Percentiles rank a stretch among this genome's conserved stretches.
These are phyloP conservation scores for Astragalus glycyphyllos DNA, from an alignment of 306 rosid species.

Conservation along the genomic window DNA sequence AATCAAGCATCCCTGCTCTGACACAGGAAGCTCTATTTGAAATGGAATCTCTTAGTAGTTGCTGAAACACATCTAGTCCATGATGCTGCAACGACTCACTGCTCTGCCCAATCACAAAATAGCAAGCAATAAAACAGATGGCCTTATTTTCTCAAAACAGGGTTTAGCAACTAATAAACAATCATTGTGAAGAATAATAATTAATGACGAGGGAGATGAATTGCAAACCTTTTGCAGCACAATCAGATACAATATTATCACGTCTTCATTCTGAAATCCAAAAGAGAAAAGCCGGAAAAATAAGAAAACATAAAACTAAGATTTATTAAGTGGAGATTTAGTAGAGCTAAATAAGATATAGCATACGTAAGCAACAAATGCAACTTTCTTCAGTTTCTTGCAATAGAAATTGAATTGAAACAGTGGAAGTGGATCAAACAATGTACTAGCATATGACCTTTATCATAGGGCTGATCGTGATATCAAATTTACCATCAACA, in stretches of 20 bases:
- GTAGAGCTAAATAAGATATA: conserved; percentile 36
- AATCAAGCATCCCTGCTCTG: conserved; percentile 95
- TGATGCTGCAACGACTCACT: conserved; percentile 81
- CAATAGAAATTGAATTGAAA: conserved; percentile 36
- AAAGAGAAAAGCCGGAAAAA: conserved; percentile 32
- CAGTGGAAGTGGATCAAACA: conserved; percentile 34
- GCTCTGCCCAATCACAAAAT: conserved; percentile 97
- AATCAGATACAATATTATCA: conserved; percentile 73
- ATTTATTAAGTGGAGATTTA: conserved; percentile 26
- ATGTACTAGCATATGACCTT: conserved; percentile 67
- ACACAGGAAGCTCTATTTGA: conserved; percentile 96
- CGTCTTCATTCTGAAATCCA: conserved; percentile 89
- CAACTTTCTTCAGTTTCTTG: conserved; percentile 30
- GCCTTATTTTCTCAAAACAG: conserved; percentile 44
- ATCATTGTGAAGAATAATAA: conserved; percentile 16
- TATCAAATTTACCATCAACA: conserved; percentile 89
- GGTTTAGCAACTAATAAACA: conserved; percentile 15
- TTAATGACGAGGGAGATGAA: conserved; percentile 46
- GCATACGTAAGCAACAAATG: conserved; percentile 27
- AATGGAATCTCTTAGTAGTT: conserved; percentile 82
- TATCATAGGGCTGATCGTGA: conserved; percentile 73
- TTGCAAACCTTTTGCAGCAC: conserved; percentile 86
- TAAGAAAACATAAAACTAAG: conserved; percentile 40
- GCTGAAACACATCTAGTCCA: conserved; percentile 81
- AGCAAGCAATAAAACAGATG: conserved; percentile 51